Evolutionary conservation across 208 protist genomes (phyloP).

Genomic region (Lotmaria passim): DNA sequence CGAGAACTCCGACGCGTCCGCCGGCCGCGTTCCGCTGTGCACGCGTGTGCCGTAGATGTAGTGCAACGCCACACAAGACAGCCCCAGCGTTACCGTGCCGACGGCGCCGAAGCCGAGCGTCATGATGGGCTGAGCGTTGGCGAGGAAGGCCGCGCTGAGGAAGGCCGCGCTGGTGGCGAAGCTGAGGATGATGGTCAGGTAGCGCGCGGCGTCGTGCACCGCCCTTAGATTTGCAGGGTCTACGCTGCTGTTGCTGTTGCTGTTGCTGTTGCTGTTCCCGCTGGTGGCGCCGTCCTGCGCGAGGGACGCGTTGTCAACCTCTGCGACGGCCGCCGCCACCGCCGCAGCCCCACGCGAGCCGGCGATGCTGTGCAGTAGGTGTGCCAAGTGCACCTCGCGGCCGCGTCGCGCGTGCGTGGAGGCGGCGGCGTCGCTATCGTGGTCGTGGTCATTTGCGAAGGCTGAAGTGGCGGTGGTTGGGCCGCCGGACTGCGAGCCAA

Average conservation of each 20-base stretch:
- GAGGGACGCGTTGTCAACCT: background rate
- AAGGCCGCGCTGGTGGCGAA: conserved; percentile 48
- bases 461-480: background rate
- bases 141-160: conserved; percentile 48
- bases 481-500: background rate
- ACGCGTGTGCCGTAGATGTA: conserved; percentile 62
- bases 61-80: conserved; percentile 70
- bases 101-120: conserved; percentile 66
- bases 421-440: background rate
- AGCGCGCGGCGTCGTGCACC: conserved; percentile 48
- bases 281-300: background rate
- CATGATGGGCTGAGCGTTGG: conserved; percentile 49
- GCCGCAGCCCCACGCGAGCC: conserved; percentile 7
- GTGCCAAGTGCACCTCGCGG: background rate
- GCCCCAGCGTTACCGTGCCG: conserved; percentile 43
- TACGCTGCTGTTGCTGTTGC: background rate
- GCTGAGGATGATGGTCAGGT: conserved; percentile 58
- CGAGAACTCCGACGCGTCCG: background rate
- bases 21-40: conserved; percentile 41
- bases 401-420: background rate
- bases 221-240: conserved; percentile 13
- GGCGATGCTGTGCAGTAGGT: conserved; percentile 24
- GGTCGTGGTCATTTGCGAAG: background rate
- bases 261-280: too few relatives aligned
- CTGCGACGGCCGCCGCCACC: background rate